phyloP scores from a whole-genome alignment of 306 rosid genomes.

The Boehmeria nivea region DNA sequence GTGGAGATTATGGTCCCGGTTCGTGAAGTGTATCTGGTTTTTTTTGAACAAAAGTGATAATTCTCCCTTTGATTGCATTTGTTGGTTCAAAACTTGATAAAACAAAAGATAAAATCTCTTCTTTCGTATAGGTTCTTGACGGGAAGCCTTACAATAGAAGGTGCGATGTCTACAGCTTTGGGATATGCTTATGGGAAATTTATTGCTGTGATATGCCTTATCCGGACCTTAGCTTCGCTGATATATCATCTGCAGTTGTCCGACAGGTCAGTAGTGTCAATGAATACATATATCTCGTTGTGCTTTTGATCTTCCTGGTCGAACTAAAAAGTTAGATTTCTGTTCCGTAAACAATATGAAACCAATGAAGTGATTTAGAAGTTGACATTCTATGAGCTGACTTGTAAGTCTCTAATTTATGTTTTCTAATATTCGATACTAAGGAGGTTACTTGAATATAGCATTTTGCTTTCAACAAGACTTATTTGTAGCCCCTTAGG shows the following conservation, averaged over 20 bases:
- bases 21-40: background rate
- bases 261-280: slow-evolving; percentile 39
- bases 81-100: background rate
- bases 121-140: slow-evolving; percentile 47
- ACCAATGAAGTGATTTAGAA: slow-evolving; percentile 2
- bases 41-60: background rate
- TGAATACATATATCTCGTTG: too few species aligned
- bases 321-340: too few species aligned
- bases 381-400: too few species aligned
- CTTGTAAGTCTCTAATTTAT: too few species aligned
- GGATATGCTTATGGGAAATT: slow-evolving; percentile 72
- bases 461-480: too few species aligned
- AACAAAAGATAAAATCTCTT: background rate
- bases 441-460: too few species aligned
- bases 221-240: slow-evolving; percentile 67
- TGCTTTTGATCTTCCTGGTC: too few species aligned
- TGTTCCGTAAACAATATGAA: too few species aligned
- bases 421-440: too few species aligned
- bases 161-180: slow-evolving; percentile 77
- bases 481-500: too few species aligned
- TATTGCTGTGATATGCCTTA: slow-evolving; percentile 71
- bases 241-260: slow-evolving; percentile 56
- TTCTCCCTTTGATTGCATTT: background rate
- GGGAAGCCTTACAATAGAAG: slow-evolving; percentile 75
- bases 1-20: too few species aligned